Base-by-base conservation (phyloP, 169 alveolate genomes). In the Ichthyophthirius multifiliis region DNA sequence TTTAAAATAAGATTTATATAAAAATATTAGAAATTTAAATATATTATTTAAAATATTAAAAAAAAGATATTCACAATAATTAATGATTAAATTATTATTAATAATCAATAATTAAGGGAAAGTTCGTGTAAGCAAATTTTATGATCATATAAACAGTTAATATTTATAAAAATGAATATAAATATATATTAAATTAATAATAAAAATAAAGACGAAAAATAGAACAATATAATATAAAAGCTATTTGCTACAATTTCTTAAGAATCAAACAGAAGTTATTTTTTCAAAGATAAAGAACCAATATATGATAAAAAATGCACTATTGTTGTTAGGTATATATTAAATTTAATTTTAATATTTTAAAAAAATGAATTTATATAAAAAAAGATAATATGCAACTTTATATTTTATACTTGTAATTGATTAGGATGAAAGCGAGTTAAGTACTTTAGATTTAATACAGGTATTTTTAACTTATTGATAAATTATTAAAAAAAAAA, bases 351-450 rank as follows among this genome's bases (percentile, higher is more conserved):
- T n/a, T n/a, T n/a, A n/a, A n/a, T n/a, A n/a, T n/a, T n/a, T 41
- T 41, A 41, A 9, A 41, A 41, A 41, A 41, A 9, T 41, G 46
- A 9, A 2, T 5, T 46, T 13, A 20, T 3, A 44, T 5, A 2
- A 45, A 48, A 48, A 48, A 16, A 55, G 71, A 23, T 55, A 55
- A 34, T 89, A 76, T 67, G 94, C 92, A 27, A 74, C 92, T 23
- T 74, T 89, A 39, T 76, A 78, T 77, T 86, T 89, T 47, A 75
- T 85, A 13, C 73, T 88, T 16, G 79, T 87, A 39, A 85, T 89
- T 34, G 94, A 90, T 82, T 83, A 85, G 27, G 89, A 84, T 18
- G 94, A 90, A 75, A 86, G 88, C 74, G 94, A 90, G 67, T 79
- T 90, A 71, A 90, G 88, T 16, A 76, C 81, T 4, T 76, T 90